phyloP scores from a whole-genome alignment of 108 stramenopile genomes.

The Cyclotella cryptica region DNA sequence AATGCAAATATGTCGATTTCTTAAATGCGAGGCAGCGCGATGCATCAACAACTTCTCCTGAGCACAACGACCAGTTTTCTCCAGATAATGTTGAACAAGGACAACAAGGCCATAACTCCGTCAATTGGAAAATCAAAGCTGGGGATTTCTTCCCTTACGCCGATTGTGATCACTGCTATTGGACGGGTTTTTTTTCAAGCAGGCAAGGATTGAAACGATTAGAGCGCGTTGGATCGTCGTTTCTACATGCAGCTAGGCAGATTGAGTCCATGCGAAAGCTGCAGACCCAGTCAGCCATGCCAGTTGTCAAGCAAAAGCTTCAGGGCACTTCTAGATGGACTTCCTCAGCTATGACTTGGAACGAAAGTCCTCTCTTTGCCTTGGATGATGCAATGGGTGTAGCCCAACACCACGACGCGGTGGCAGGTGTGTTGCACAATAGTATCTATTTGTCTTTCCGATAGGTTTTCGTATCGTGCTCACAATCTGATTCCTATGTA shows the following conservation, averaged over 20 bases:
- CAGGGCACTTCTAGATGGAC: slow-evolving; percentile 2
- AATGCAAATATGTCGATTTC: slow-evolving; percentile 76
- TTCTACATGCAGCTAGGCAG: slow-evolving; percentile 81
- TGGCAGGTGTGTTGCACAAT: slow-evolving; percentile 70
- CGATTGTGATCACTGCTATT: slow-evolving; percentile 90
- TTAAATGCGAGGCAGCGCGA: slow-evolving; percentile 50
- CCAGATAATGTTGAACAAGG: not conserved
- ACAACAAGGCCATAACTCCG: not conserved
- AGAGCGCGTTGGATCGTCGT: slow-evolving; percentile 80
- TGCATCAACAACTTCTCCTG: slow-evolving; percentile 11
- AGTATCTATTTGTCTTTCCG: not conserved
- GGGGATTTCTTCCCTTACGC: slow-evolving; percentile 97
- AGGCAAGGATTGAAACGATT: slow-evolving; percentile 86
- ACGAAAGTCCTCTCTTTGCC: slow-evolving; percentile 48
- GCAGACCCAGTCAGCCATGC: not conserved
- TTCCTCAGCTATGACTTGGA: slow-evolving; percentile 22
- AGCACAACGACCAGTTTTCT: not conserved
- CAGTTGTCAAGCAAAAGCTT: not conserved
- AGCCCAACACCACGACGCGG: slow-evolving; percentile 92
- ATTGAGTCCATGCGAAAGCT: slow-evolving; percentile 61
- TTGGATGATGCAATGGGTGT: slow-evolving; percentile 88
- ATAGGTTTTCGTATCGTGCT: not conserved
- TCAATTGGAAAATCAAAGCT: slow-evolving; percentile 58
- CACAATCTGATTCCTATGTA: not conserved
- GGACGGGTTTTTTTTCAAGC: slow-evolving; percentile 96